These are phyloP conservation scores for Sclerotinia glacialis DNA, from an alignment of 2,329 filamentous ascomycete species.

Conservation along the genomic window DNA sequence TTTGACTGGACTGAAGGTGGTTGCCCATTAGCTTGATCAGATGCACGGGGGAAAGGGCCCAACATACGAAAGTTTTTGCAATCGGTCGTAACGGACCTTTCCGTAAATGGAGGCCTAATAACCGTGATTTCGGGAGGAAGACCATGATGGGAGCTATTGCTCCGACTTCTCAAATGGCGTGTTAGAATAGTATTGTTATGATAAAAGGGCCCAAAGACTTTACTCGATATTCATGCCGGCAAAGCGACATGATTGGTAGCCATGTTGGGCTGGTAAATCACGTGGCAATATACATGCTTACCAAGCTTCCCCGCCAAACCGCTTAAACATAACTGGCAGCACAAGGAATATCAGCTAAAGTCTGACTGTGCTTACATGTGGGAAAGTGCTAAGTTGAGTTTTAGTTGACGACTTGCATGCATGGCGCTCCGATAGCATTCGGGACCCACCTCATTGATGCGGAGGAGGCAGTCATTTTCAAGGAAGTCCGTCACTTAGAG, in stretches of 20 bases:
- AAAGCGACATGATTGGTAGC: not conserved
- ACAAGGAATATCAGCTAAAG: too few species aligned
- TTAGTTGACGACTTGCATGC: constrained; percentile 4
- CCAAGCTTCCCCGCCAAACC: not conserved
- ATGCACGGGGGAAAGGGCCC: not conserved
- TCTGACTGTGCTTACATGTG: constrained; percentile 9
- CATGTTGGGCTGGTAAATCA: not conserved
- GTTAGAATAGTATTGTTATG: not conserved
- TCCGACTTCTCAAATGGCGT: not conserved
- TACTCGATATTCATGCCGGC: not conserved
- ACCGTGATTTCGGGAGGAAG: not conserved
- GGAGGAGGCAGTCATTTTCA: not conserved
- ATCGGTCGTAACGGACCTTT: not conserved
- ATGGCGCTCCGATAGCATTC: not conserved
- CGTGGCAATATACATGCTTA: not conserved
- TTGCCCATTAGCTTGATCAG: not conserved
- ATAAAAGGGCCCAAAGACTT: not conserved
- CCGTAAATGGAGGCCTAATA: not conserved
- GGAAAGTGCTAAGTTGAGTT: not conserved
- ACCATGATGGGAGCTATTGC: not conserved
- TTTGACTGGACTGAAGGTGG: not conserved
- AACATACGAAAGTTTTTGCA: not conserved
- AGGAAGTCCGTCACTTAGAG: not conserved
- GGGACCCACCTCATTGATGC: too few species aligned
- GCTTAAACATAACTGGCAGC: too few species aligned